Evolutionary conservation across 2,329 filamentous ascomycete genomes (phyloP), one percentile per base, ranked within the genome.

Genomic region (Chrysoporthe deuterocubensis): DNA sequence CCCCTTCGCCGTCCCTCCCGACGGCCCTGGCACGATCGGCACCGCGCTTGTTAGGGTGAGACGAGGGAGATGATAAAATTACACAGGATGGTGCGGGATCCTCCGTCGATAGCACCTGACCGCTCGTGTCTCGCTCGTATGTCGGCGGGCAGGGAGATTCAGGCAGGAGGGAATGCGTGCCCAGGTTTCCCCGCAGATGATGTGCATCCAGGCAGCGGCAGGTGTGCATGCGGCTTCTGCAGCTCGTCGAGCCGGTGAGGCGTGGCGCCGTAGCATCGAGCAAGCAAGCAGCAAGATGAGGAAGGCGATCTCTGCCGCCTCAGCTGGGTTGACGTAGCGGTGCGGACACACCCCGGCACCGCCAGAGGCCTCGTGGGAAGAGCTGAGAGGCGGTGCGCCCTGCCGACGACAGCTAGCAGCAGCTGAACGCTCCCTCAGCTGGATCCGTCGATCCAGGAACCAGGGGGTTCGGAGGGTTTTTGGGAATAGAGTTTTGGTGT

Each of bases 241-340:
- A 59, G 60, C 60, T 32, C 18, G 46, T 62, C 43, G 34, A 64
- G 62, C 60, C 43, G 60, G 50, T 52, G 60, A 59, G 52, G 57
- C 34, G n/a, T 60, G 57, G n/a, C n/a, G n/a, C 40, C 42, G 65
- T 67, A 50, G 42, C 50, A 67, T 64, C 54, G 65, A 61, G 59
- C 26, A 61, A 16, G 21, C 9, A 50, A 21, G 37, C 16, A 37
- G 14, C 52, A 58, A 46, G 18, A 65, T 37, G 52, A 48, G 43
- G 42, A 46, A 40, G 52, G 42, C n/a, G 26, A 37, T 50, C 43
- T 64, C 21, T 57, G 7, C 37, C 44, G 54, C 48, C 18, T 37
- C 34, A 40, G 18, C 50, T 16, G 9, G 8, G n/a, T 32, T 21
- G 14, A 40, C 40, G 48, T 40, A 32, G 7, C 54, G 18, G 32